A percentile compares a stretch with the other conserved stretches of the same genome.
Evolutionary conservation across 257 asterid genomes (phyloP).

Genomic region (Agastache rugosa): DNA sequence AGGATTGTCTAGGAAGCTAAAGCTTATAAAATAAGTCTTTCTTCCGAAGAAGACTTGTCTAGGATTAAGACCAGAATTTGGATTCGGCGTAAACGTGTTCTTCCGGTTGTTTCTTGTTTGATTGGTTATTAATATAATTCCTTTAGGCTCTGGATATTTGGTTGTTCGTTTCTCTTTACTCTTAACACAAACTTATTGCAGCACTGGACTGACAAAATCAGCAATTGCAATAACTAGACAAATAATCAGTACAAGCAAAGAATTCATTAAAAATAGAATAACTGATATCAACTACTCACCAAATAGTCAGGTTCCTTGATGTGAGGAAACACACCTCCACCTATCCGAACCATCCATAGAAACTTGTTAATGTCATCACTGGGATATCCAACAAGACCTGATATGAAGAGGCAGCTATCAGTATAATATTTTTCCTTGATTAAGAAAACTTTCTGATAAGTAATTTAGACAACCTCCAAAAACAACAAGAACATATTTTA

Average conservation of each 20-base stretch:
- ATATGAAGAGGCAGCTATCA: slow-evolving; percentile 40
- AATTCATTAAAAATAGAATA: background rate
- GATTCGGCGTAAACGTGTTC: too few species aligned
- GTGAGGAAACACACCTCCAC: slow-evolving; percentile 99
- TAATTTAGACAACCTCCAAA: slow-evolving; percentile 82
- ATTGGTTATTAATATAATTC: too few species aligned
- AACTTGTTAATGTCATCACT: slow-evolving; percentile 99
- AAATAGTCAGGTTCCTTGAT: slow-evolving; percentile 98
- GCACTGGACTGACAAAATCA: slow-evolving; percentile 10
- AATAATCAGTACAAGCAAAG: slow-evolving; percentile 4
- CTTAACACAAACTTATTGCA: background rate
- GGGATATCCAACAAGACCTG: slow-evolving; percentile 98
- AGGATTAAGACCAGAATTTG: too few species aligned
- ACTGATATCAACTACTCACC: slow-evolving; percentile 53
- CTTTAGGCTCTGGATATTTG: too few species aligned
- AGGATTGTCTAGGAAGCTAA: too few species aligned
- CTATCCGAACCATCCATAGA: slow-evolving; percentile 99
- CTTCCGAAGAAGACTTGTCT: too few species aligned
- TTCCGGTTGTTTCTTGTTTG: too few species aligned
- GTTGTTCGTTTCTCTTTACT: too few species aligned
- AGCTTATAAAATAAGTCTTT: too few species aligned
- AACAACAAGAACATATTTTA: slow-evolving; percentile 96
- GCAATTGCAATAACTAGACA: slow-evolving; percentile 16
- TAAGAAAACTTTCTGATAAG: slow-evolving; percentile 8
- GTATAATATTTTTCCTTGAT: slow-evolving; percentile 21